Evolutionary conservation across 176 grass and related monocot genomes (phyloP), one percentile per base, ranked within the genome.

Genomic region (Panicum miliaceum): DNA sequence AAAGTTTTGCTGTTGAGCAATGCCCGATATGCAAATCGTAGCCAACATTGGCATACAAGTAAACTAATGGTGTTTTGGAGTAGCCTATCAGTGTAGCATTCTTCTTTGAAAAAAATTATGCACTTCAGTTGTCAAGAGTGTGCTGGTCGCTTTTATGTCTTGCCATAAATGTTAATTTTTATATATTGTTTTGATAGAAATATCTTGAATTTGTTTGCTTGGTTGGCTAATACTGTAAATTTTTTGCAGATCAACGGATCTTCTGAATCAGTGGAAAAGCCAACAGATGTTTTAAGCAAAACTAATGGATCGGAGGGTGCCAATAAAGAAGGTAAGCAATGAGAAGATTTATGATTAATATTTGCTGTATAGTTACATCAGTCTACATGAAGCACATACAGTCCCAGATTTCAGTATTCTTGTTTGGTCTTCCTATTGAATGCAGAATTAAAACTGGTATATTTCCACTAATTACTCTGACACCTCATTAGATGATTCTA

Each of bases 221-320:
- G 35, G 32, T 76, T 29, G n/a, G 6, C 22, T 65, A 56, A 82
- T 60, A 57, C 13, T 66, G 65, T 9, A 45, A 73, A 15, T 79
- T 10, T 85, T 84, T 16, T 82, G 61, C 64, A 94, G 90, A 37
- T 68, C 42, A 90, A 85, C 23, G 75, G 26, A 57, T 34, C 81
- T 72, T 87, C 58, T 29, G 74, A 85, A 68, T 42, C 67, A 32
- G 57, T 61, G 42, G 37, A 48, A 73, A 94, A 90, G 58, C 84
- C 89, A 73, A 92, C 92, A 68, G 89, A 92, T 83, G 85, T 81
- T 32, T 88, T 92, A 56, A 92, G 82, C 69, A 92, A 89, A 78
- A 22, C 51, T 58, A 85, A 76, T 64, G 70, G 40, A 54, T 34
- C 78, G 23, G 80, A 87, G 54, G 72, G 51, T 81, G 50, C 63